Percentiles rank a stretch among this genome's conserved stretches.
phyloP scores from a whole-genome alignment of 1,139 yeast species.

The Geotrichum siamense region DNA sequence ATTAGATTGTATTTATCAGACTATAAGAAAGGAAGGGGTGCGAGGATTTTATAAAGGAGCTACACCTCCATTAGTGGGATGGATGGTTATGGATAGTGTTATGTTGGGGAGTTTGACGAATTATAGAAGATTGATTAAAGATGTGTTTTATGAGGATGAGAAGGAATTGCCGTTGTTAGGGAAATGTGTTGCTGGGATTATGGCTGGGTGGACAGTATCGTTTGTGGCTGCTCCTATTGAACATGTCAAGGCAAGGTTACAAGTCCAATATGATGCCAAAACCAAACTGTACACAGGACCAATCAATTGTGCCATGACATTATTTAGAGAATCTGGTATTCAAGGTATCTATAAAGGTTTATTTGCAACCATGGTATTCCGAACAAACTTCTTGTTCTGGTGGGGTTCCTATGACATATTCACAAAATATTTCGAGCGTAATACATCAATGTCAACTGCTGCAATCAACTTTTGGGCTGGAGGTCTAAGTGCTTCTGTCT shows the following conservation, averaged over 20 bases:
- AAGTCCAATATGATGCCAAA: slow-evolving; percentile 79
- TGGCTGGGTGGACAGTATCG: slow-evolving; percentile 83
- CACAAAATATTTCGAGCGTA: slow-evolving; percentile 57
- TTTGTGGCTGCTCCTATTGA: slow-evolving; percentile 94
- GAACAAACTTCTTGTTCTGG: slow-evolving; percentile 84
- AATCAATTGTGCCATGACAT: slow-evolving; percentile 50
- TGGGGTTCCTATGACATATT: slow-evolving; percentile 89
- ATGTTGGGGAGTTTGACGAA: slow-evolving; percentile 82
- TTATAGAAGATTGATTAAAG: slow-evolving; percentile 61
- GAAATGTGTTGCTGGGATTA: slow-evolving; percentile 66
- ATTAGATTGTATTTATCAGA: slow-evolving; percentile 67
- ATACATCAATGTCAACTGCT: slow-evolving; percentile 58
- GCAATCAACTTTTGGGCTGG: slow-evolving; percentile 87
- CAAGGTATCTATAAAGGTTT: slow-evolving; percentile 79
- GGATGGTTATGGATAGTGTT: slow-evolving; percentile 83
- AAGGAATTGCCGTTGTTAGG: slow-evolving; percentile 63
- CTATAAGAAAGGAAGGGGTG: slow-evolving; percentile 65
- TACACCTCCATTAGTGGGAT: slow-evolving; percentile 86
- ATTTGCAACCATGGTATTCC: slow-evolving; percentile 76
- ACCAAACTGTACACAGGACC: slow-evolving; percentile 71
- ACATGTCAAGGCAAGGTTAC: slow-evolving; percentile 79
- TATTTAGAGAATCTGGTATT: slow-evolving; percentile 54
- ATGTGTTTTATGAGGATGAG: slow-evolving; percentile 50
- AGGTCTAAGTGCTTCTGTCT: slow-evolving; percentile 72
- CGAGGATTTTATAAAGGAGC: slow-evolving; percentile 80